Evolutionary conservation across 805 yeast genomes (phyloP), one percentile per base, ranked within the genome.

Genomic region (Blastobotrys parvus): DNA sequence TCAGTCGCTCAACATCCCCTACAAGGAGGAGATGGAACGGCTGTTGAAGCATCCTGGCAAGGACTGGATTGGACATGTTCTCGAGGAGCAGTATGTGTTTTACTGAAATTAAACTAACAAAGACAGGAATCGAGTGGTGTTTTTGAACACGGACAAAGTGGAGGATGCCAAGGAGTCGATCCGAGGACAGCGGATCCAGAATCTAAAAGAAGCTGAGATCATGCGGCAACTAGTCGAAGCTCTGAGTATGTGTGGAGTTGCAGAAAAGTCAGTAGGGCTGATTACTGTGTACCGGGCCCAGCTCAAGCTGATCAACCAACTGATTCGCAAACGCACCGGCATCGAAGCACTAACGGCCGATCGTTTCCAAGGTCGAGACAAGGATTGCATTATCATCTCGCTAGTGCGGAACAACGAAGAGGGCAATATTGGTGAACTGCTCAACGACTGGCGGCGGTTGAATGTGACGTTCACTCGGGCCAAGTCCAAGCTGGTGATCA

Each of bases 391-490:
- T 13, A 78, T 92, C 4, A 84, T 92, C 2, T 90, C 97, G 0
- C 66, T 92, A 52, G 98, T 92, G 2, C 68, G 95, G 39, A 81
- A 95, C 3, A 88, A 89, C 58, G 69, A 68, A 1, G 73, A 73
- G 17, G 67, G 70, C 7, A 70, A 68, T 33, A 79, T 84, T 1
- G 97, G 97, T 0, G 83, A 83, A 22, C 67, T 92, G 35, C 64
- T 92, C 35, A 77, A 74, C 48, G 97, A 92, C 54, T 82, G 96
- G 89, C 70, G 97, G 49, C 72, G 99, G 46, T 74, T 92, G 38
- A 92, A 92, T 61, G 99, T 92, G 29, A 94, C 97, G 0, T 80
- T 92, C 58, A 92, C 97, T 0, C 70, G 99, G 49, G 90, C 98
- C 0, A 79, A 77, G 57, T 73, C 82, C 17, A 92, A 92, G 61